phyloP scores from a whole-genome alignment of 768 basidiomycete genomes.

The Coprinellus micaceus region DNA sequence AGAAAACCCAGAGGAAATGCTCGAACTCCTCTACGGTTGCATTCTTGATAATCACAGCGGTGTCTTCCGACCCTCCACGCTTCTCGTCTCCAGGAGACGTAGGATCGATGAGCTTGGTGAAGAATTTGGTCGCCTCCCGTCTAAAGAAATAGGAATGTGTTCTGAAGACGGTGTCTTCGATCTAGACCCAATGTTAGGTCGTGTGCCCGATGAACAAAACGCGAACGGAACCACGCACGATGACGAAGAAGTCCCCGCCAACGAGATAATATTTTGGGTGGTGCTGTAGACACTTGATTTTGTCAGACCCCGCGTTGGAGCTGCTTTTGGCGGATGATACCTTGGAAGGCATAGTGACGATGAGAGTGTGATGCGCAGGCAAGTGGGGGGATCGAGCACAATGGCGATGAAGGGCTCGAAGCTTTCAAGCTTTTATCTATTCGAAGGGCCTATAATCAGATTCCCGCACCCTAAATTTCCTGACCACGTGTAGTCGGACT shows the following conservation, averaged over 20 bases:
- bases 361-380: background rate
- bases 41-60: slow-evolving; percentile 39
- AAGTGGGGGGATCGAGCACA: background rate
- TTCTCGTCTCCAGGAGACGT: slow-evolving; percentile 22
- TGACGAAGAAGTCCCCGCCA: slow-evolving; percentile 46
- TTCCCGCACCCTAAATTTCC: background rate
- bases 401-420: background rate
- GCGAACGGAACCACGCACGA: slow-evolving; percentile 30
- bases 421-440: slow-evolving; percentile 5
- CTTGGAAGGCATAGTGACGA: background rate
- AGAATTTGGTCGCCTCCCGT: slow-evolving; percentile 47
- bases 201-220: background rate
- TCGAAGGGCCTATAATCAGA: background rate
- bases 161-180: slow-evolving; percentile 44
- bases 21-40: slow-evolving; percentile 47
- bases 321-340: background rate
- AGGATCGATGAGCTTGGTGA: slow-evolving; percentile 25
- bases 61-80: slow-evolving; percentile 29
- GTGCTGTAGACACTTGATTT: background rate
- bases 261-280: slow-evolving; percentile 42
- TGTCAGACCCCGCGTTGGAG: background rate
- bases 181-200: slow-evolving; percentile 21
- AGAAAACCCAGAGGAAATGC: slow-evolving; percentile 59
- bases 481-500: slow-evolving; percentile 2
- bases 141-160: slow-evolving; percentile 54